Evolutionary conservation across 129 eudicot genomes (phyloP), one percentile per base, ranked within the genome.

Genomic region (Flaveria brownii): DNA sequence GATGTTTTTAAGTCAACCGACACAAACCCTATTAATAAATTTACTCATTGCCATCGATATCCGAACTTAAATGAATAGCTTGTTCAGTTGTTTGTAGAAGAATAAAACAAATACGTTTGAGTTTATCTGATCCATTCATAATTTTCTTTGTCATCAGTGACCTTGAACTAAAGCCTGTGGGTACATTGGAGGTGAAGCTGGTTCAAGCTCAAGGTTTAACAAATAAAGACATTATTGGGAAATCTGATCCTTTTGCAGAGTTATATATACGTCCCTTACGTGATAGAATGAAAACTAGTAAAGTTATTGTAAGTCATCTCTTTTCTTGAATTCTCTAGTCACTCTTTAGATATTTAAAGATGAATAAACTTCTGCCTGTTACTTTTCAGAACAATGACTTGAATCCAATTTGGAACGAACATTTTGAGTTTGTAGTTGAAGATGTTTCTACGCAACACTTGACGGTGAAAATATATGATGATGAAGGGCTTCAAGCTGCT

Each of bases 351-450:
- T 65, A 25, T 39, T 25, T 39, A 18, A 54, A 74, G 23, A 28
- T 10, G 26, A n/a, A 5, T 13, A 15, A 77, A 33, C 51, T 13
- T 46, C 5, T 22, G 4, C 13, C 13, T 43, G 46, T 17, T 76
- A 18, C 65, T 26, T 68, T 70, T 65, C 97, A 94, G 99, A 84
- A 83, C 91, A 94, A 94, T 77, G 83, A 94, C 59, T 78, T 94
- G 84, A 94, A 84, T 89, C 99, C 99, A 62, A 88, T 94, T 39
- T 94, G 99, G 99, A 94, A 94, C 61, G 99, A 94, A 63, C 99
- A 94, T 84, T 94, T 87, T 71, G 97, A 94, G 86, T 94, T 94
- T 75, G 82, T 88, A 57, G 88, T 94, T 61, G 99, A 94, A 83
- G 99, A 94, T 80, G 59, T 52, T 22, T 84, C 94, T 68, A 94